Evolutionary conservation across 2,329 filamentous ascomycete species (phyloP).

Genomic region (Fusarium odoratissimum): DNA sequence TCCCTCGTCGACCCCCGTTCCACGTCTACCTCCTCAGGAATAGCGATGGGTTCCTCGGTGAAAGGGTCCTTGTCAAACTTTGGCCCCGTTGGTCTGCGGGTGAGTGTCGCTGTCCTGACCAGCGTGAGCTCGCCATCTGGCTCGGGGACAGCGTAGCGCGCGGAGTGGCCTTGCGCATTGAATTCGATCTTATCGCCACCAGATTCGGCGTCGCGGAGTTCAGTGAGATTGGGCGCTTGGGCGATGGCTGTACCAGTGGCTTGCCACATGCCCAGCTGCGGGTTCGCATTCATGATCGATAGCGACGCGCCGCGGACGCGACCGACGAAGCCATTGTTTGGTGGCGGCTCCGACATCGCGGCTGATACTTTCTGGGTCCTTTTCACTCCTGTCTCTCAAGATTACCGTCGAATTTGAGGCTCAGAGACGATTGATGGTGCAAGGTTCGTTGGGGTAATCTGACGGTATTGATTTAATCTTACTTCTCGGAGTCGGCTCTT

Average conservation of each 20-base stretch:
- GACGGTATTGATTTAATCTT: neutral
- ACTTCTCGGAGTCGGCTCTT: neutral
- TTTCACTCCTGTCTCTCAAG: neutral
- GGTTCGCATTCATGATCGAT: neutral
- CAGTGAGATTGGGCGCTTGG: neutral
- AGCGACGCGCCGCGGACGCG: constrained; percentile 1
- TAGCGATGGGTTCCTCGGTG: neutral
- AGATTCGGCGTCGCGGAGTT: constrained; percentile 1
- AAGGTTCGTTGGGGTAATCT: neutral
- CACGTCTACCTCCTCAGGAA: neutral
- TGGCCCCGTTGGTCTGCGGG: neutral
- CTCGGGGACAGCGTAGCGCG: neutral
- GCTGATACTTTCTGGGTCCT: neutral
- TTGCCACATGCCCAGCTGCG: constrained; percentile 7
- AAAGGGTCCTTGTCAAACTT: neutral
- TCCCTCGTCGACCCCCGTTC: neutral
- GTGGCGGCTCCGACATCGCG: neutral
- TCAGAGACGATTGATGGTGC: neutral
- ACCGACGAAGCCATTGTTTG: neutral
- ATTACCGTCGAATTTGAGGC: neutral
- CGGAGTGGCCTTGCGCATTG: neutral
- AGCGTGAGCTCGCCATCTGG: neutral
- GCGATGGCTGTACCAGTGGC: neutral
- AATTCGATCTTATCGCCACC: constrained; percentile 2
- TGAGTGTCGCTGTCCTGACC: neutral